Base-by-base conservation (phyloP, 768 basidiomycete species). In the Pluteus cervinus region DNA sequence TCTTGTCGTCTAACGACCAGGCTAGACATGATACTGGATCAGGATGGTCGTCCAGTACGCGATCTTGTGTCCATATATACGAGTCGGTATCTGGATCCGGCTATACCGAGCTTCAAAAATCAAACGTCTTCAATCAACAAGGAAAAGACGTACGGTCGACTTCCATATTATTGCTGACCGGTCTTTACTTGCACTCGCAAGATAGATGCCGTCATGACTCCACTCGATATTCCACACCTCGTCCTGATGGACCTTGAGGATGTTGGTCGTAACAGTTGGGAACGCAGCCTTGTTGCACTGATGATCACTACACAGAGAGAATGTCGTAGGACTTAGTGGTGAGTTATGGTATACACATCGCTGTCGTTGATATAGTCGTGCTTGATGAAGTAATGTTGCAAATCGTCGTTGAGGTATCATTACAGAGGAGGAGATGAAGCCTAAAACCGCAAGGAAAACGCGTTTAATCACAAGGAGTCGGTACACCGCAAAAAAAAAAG, bases 161-260 rank as follows among this genome's bases (percentile, higher is more conserved):
- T 31, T 71, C 93, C 93, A 98, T 34, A 98, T 84, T 39, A 96
- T 86, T 5, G 86, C 91, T 4, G 74, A 71, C 63, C 76, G 79
- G 60, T 98, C 94, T 57, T 77, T 87, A 39, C 92, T 85, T 24
- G 85, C 86, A 46, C 81, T 92, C 21, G 93, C 96, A 34, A 99
- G 68, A 50, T 73, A 81, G 33, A 61, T 59, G 2, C 96, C 96
- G 54, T 83, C 81, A 49, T 87, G 88, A 59, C 91, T 94, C 93
- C 93, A 99, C 55, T 84, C 85, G 42, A 98, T 60, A 53, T 86
- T 81, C 93, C 94, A 98, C 29, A 99, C 92, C 56, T 99, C 91
- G 54, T 98, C 89, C 8, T 69, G 73, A 58, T 97, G 94, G 21
- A 82, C 87, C 30, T 81, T 75, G 42, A 97, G 65, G 36, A 92